These are phyloP conservation scores for Rhodamnia argentea DNA, from an alignment of 345 rosid genomes.

Conservation along the genomic window DNA sequence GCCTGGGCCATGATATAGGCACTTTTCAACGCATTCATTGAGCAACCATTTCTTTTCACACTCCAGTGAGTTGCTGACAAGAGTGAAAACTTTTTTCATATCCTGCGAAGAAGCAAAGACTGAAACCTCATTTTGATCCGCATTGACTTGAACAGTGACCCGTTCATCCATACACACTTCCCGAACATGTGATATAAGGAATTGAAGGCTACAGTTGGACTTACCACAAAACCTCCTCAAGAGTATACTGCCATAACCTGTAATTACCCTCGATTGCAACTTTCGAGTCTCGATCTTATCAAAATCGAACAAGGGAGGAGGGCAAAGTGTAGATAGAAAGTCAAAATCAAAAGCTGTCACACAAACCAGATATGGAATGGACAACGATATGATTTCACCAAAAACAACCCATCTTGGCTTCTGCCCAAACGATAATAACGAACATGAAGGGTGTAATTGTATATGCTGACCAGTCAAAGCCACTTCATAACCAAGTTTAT, in stretches of 20 bases:
- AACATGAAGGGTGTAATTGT: conserved; percentile 81
- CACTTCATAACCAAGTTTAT: conserved; percentile 83
- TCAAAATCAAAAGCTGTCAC: conserved; percentile 79
- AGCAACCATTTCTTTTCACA: conserved; percentile 51
- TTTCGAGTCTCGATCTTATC: conserved; percentile 36
- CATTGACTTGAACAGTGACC: conserved; percentile 45
- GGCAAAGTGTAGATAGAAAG: conserved; percentile 37
- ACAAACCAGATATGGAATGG: conserved; percentile 67
- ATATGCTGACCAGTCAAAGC: conserved; percentile 64
- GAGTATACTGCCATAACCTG: conserved; percentile 45
- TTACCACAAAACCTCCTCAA: conserved; percentile 77
- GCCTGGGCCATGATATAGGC: conserved; percentile 47
- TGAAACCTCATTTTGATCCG: conserved; percentile 55
- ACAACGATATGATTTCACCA: conserved; percentile 54
- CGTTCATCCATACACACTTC: conserved; percentile 46
- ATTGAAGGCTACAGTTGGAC: conserved; percentile 34
- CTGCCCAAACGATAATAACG: conserved; percentile 59
- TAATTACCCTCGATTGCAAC: conserved; percentile 44
- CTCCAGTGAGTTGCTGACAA: conserved; percentile 44
- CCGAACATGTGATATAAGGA: conserved; percentile 45
- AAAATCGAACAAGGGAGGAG: conserved; percentile 66
- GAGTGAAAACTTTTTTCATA: conserved; percentile 41
- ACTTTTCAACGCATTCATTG: conserved; percentile 69
- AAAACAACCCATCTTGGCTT: conserved; percentile 92
- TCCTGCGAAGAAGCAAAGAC: conserved; percentile 38